Conservation (phyloP, 352 stramenopile species). For the Phytophthora cactorum region DNA sequence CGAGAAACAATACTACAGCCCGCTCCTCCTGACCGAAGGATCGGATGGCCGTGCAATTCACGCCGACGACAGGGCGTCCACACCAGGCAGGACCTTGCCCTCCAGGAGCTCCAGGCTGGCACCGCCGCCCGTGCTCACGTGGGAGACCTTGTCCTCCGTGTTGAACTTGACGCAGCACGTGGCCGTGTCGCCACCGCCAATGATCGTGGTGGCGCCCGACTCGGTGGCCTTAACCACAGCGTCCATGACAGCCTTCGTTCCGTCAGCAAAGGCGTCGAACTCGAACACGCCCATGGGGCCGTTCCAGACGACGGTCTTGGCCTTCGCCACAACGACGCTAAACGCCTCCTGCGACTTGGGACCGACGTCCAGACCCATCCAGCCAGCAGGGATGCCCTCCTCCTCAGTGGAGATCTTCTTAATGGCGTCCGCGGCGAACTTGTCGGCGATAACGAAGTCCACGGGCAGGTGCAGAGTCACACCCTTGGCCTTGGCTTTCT, state of each 20-base stretch:
- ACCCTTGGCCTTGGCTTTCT: conserved; percentile 97
- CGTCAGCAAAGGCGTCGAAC: conserved; percentile 96
- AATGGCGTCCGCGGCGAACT: conserved; percentile 96
- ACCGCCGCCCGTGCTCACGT: conserved; percentile 94
- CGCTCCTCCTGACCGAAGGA: conserved; percentile 30
- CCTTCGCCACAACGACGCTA: conserved; percentile 69
- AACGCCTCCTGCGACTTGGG: conserved; percentile 92
- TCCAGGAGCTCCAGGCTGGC: conserved; percentile 97
- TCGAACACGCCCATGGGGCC: conserved; percentile 99
- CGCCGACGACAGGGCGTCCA: conserved; percentile 92
- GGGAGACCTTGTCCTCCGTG: conserved; percentile 91
- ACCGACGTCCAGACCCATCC: conserved; percentile 99
- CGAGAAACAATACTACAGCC: conserved; percentile 35
- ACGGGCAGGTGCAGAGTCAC: conserved; percentile 97
- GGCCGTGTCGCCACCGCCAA: conserved; percentile 98
- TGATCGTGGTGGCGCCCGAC: conserved; percentile 96
- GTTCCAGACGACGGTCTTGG: conserved; percentile 99
- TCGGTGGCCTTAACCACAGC: conserved; percentile 96
- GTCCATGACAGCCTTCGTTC: conserved; percentile 97
- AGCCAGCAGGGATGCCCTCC: conserved; percentile 95
- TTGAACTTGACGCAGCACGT: conserved; percentile 90
- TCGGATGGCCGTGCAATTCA: conserved; percentile 41
- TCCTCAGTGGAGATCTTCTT: conserved; percentile 90
- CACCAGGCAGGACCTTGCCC: conserved; percentile 98
- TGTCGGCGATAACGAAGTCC: conserved; percentile 98